phyloP scores from a whole-genome alignment of 2,329 filamentous ascomycete genomes.

The Microcera coccophila region DNA sequence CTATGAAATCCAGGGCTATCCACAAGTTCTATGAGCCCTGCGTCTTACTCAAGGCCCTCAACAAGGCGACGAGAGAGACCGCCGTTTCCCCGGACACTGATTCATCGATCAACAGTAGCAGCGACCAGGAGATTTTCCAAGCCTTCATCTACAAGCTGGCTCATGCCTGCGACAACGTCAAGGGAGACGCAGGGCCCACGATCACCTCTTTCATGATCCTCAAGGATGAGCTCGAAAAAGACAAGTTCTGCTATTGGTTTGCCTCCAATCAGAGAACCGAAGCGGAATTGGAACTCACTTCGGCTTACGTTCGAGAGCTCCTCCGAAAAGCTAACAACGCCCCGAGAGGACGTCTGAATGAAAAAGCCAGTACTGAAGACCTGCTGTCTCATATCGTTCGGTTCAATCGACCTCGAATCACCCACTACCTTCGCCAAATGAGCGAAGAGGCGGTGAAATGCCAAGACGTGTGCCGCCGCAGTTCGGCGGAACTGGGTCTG shows the following conservation, averaged over 20 bases:
- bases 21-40: constrained; percentile 14
- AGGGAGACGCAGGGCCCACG: not conserved
- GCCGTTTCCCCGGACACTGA: not conserved
- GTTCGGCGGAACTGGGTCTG: too few relatives aligned
- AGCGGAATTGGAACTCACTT: constrained; percentile 5
- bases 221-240: constrained; percentile 9
- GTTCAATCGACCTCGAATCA: constrained; percentile 10
- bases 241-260: constrained; percentile 21
- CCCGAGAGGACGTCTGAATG: not conserved
- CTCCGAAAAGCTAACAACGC: not conserved
- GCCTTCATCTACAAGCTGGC: constrained; percentile 16
- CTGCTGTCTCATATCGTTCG: constrained; percentile 6
- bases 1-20: not conserved
- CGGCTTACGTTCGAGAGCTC: constrained; percentile 3
- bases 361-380: not conserved
- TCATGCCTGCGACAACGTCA: constrained; percentile 9
- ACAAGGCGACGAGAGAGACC: not conserved
- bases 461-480: too few relatives aligned
- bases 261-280: constrained; percentile 21
- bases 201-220: constrained; percentile 24
- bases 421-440: constrained; percentile 5
- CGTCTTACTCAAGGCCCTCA: constrained; percentile 9
- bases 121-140: constrained; percentile 7
- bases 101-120: constrained; percentile 3
- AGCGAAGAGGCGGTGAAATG: not conserved